Evolutionary conservation across 140 eudicot species (phyloP), one percentile per base, ranked within the genome.

Genomic region (Stevia rebaudiana): DNA sequence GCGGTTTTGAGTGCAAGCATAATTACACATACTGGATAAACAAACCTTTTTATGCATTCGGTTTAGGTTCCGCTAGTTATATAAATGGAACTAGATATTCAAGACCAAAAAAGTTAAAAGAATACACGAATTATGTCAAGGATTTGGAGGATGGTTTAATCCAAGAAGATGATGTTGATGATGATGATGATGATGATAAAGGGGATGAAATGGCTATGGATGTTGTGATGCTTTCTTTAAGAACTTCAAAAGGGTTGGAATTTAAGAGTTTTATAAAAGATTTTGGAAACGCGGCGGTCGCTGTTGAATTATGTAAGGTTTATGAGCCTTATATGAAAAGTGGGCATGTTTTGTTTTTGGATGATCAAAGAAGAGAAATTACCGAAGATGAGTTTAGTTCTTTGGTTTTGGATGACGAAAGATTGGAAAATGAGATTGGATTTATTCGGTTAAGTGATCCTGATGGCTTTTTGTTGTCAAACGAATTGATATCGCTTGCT

Each of bases 31-130:
- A 91, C 76, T 91, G 98, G 98, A 80, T 84, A 72, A 91, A 83
- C 79, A 80, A 75, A 61, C 76, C 96, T 5, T 91, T 82, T 66
- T 91, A 87, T 24, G 96, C 84, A 0, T 91, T 84, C 40, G 96
- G 96, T 21, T 86, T 91, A 52, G 98, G 98, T 28, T 79, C 98
- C 4, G 95, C 98, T 13, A 91, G 98, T 75, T 87, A 82, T 31
- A 13, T 81, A 6, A 62, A 58, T 25, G 91, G 98, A 48, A 53
- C 79, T 53, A 73, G 98, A 72, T 87, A 66, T 61, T 91, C 98
- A 54, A 87, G 98, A 80, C 96, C 98, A 63, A 87, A 76, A 51
- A 87, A 77, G 71, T 66, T 87, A 65, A 84, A 88, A 77, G 96
- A 85, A 24, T 92, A 88, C 79, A 68, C 59, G 55, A 65, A 28